Percentiles rank a stretch among this genome's conserved stretches.
These are phyloP conservation scores for Penicillium maclennaniae DNA, from an alignment of 495 filamentous ascomycete genomes.

Conservation along the genomic window DNA sequence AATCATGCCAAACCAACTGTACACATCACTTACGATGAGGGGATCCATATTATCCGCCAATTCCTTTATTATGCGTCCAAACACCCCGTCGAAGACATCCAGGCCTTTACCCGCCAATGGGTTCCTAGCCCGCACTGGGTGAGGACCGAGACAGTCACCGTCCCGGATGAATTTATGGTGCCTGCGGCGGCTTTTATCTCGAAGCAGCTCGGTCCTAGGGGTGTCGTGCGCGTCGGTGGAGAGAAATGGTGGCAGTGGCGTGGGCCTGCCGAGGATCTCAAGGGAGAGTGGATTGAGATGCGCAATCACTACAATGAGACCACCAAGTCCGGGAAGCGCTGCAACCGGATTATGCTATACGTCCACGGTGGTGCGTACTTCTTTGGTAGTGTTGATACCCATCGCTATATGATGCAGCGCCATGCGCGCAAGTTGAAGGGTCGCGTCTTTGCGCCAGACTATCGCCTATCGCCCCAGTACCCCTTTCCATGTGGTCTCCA, in stretches of 20 bases:
- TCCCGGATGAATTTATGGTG: conserved; percentile 57
- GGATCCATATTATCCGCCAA: conserved; percentile 79
- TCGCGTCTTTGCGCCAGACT: conserved; percentile 80
- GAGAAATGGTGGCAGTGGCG: conserved; percentile 96
- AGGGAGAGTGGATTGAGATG: conserved; percentile 97
- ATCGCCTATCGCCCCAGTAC: conserved; percentile 87
- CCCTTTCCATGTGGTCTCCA: conserved; percentile 90
- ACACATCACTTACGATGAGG: conserved; percentile 89
- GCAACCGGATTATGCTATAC: conserved; percentile 84
- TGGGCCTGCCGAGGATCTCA: conserved; percentile 53
- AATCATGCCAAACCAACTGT: conserved; percentile 73
- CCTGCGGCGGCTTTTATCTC: conserved; percentile 59
- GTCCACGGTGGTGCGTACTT: conserved; percentile 82
- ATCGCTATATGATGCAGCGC: conserved; percentile 92
- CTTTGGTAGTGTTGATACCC: conserved; percentile 91
- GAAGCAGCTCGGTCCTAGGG: conserved; percentile 70
- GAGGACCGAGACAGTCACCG: conserved; percentile 65
- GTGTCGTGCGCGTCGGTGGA: conserved; percentile 71
- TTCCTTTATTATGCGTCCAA: conserved; percentile 80
- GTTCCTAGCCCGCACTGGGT: conserved; percentile 90
- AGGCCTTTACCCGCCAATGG: conserved; percentile 84
- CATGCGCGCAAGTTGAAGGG: conserved; percentile 92
- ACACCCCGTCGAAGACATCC: conserved; percentile 87
- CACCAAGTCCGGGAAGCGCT: conserved; percentile 51
- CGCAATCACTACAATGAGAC: conserved; percentile 69